Evolutionary conservation across 176 grass and related monocot species (phyloP).

Genomic region (Avena insularis): DNA sequence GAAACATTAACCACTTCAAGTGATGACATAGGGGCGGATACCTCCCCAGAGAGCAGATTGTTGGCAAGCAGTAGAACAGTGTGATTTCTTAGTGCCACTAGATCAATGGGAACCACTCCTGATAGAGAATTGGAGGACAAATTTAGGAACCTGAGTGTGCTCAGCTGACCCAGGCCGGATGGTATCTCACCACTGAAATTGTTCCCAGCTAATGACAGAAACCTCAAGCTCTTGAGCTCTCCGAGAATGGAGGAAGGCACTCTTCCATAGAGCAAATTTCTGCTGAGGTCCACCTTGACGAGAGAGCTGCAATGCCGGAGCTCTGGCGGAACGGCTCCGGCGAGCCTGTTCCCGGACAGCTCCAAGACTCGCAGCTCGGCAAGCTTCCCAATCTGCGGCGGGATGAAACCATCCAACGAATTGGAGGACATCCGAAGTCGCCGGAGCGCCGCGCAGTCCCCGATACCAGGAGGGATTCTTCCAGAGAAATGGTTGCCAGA

Average conservation of each 20-base stretch:
- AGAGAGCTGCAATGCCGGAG: conserved; percentile 63
- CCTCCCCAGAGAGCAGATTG: conserved; percentile 54
- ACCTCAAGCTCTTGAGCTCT: conserved; percentile 57
- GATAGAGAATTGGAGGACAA: conserved; percentile 75
- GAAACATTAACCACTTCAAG: conserved; percentile 49
- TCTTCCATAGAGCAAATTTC: conserved; percentile 56
- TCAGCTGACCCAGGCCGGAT: conserved; percentile 51
- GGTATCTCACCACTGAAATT: conserved; percentile 70
- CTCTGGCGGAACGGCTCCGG: conserved; percentile 62
- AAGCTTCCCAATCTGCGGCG: conserved; percentile 63
- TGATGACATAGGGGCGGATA: conserved; percentile 38
- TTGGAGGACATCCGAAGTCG: conserved; percentile 65
- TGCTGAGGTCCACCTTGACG: conserved; percentile 59
- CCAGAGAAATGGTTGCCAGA: conserved; percentile 68
- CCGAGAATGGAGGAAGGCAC: conserved; percentile 53
- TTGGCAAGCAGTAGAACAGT: conserved; percentile 61
- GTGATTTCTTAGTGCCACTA: conserved; percentile 51
- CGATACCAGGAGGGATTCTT: conserved; percentile 57
- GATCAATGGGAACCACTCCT: conserved; percentile 62
- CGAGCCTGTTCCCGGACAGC: conserved; percentile 69
- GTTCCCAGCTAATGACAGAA: conserved; percentile 74
- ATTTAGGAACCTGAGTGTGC: conserved; percentile 61
- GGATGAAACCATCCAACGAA: conserved; percentile 63
- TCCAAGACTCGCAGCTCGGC: conserved; percentile 65
- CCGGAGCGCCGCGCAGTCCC: conserved; percentile 55